Base-by-base conservation (phyloP, 257 asterid genomes). In the Cynanchum wilfordii region DNA sequence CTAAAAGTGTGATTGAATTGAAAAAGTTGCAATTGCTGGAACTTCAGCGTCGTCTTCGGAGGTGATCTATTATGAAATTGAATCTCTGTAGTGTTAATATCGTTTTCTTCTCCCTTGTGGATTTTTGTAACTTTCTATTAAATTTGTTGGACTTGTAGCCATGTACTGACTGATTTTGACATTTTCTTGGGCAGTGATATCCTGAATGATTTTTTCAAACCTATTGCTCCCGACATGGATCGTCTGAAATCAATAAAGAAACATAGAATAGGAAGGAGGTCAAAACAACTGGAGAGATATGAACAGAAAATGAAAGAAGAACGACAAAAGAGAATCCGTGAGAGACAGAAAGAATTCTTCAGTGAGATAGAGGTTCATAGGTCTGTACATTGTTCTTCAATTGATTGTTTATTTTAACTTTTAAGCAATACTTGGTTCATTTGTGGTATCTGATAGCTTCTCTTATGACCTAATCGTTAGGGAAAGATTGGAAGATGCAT, bases 271-370 rank as follows among this genome's bases (percentile, higher is more conserved):
- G 99, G 99, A 64, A 92, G 99, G 93, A 87, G 94, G 81, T 92
- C 99, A 36, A 95, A 92, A 79, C 98, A 95, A 83, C 75, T 89
- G 51, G 99, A 95, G 84, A 86, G 96, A 80, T 95, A 89, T 79
- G 99, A 95, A 79, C 98, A 86, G 86, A 95, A 84, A 82, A 95
- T 95, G 98, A 95, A 95, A 85, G 99, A 95, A 87, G 99, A 95
- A 82, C 93, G 99, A 17, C 96, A 89, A 62, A 90, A 85, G 91
- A 87, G 99, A 84, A 87, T 86, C 66, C 93, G 91, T 73, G 99
- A 92, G 83, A 84, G 97, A 81, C 99, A 95, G 90, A 95, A 90
- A 87, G 99, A 92, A 52, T 95, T 95, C 86, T 95, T 95, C 73
- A 86, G 90, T 62, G 99, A 95, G 85, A 81, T 95, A 58, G 99